Percentiles rank a stretch among this genome's conserved stretches.
Conservation (phyloP, 257 asterid species). For the Primulina huaijiensis region DNA sequence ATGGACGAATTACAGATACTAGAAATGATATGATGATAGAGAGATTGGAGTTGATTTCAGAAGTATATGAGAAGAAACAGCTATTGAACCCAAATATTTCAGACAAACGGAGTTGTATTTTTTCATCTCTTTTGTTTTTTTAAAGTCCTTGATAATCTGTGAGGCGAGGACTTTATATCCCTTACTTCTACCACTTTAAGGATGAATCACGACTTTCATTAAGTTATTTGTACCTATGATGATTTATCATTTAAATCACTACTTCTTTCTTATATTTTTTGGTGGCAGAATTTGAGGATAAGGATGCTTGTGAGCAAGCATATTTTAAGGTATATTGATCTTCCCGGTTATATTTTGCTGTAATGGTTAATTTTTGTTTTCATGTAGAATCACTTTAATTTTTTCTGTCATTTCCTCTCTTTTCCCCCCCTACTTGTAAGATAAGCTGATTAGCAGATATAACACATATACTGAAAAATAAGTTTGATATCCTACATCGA, state of each 20-base stretch:
- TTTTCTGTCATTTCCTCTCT: background rate
- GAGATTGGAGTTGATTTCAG: no score
- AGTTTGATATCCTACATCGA: conserved; percentile 12
- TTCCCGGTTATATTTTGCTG: background rate
- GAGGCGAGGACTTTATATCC: background rate
- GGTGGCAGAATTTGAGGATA: conserved; percentile 80
- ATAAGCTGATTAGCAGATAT: background rate
- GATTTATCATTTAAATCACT: conserved; percentile 8
- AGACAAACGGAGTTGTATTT: no score
- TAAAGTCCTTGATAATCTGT: no score
- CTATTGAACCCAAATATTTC: no score
- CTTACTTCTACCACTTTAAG: background rate
- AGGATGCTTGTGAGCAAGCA: conserved; percentile 92
- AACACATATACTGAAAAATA: background rate
- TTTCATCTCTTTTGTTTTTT: no score
- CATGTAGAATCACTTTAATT: conserved; percentile 1
- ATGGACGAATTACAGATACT: background rate
- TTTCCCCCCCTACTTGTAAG: conserved; percentile 17
- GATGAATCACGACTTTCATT: background rate
- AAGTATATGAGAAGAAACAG: no score
- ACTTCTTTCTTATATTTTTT: conserved; percentile 16
- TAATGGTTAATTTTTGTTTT: conserved; percentile 1
- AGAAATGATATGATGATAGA: no score
- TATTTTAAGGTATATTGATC: conserved; percentile 66
- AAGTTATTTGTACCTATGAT: background rate